A percentile compares a stretch with the other conserved stretches of the same genome.
Evolutionary conservation across 805 yeast species (phyloP).

Genomic region (Lipomyces starkeyi): DNA sequence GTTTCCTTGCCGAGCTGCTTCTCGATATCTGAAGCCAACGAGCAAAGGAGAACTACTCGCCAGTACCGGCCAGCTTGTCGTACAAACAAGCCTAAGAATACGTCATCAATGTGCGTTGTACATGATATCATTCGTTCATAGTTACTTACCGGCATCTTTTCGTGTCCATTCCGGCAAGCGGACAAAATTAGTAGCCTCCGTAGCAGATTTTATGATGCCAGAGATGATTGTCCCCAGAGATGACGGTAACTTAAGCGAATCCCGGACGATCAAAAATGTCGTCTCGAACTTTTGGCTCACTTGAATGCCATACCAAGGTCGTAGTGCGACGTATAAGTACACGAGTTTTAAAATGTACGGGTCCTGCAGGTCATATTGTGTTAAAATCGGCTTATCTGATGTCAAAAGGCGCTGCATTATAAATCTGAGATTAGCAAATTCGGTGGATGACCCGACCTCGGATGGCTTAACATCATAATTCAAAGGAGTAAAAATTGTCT

Average conservation of each 20-base stretch:
- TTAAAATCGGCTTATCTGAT: conserved; percentile 14
- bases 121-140: not conserved
- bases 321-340: conserved; percentile 58
- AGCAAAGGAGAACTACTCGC: conserved; percentile 51
- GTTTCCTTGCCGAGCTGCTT: not conserved
- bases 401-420: conserved; percentile 7
- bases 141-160: conserved; percentile 42
- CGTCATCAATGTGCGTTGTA: not conserved
- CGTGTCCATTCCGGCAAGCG: not conserved
- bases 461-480: not conserved
- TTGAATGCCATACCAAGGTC: conserved; percentile 54
- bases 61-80: conserved; percentile 58
- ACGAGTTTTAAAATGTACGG: conserved; percentile 44
- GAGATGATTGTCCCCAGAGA: conserved; percentile 51
- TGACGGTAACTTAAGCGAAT: conserved; percentile 70
- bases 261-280: conserved; percentile 60
- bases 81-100: conserved; percentile 62
- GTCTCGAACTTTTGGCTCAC: conserved; percentile 45
- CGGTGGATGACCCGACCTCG: conserved; percentile 15
- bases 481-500: conserved; percentile 30
- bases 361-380: conserved; percentile 20
- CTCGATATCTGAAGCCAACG: conserved; percentile 38
- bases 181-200: conserved; percentile 36
- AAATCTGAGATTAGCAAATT: not conserved
- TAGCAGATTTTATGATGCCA: conserved; percentile 50